Evolutionary conservation across 805 yeast genomes (phyloP), one percentile per base, ranked within the genome.

Genomic region (Metschnikowia picachoensis): DNA sequence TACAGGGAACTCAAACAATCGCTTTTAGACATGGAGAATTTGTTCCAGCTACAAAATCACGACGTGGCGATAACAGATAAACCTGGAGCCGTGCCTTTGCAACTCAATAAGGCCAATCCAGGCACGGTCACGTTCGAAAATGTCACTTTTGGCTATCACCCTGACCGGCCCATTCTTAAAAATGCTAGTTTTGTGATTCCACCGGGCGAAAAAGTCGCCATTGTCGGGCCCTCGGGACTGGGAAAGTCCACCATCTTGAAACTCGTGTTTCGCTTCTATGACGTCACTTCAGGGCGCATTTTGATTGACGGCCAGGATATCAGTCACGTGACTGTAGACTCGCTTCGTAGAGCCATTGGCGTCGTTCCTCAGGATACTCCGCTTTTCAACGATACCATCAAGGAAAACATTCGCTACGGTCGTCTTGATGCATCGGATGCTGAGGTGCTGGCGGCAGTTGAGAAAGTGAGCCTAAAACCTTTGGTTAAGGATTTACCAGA

Each of bases 341-440:
- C 91, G 11, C 69, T 94, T 42, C 74, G 99, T 53, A 69, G 64
- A 44, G 72, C 80, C 9, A 78, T 92, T 49, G 98, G 97, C 36
- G 95, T 92, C 17, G 99, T 92, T 2, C 99, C 99, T 1, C 99
- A 92, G 65, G 99, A 92, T 53, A 92, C 98, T 1, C 99, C 99
- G 6, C 70, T 92, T 39, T 92, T 92, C 72, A 92, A 92, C 64
- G 97, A 91, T 50, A 78, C 96, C 0, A 88, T 92, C 38, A 64
- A 83, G 62, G 95, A 92, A 61, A 92, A 92, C 58, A 83, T 92
- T 36, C 74, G 92, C 47, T 92, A 89, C 67, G 99, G 98, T 25
- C 73, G 86, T 28, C 70, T 91, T 41, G 67, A 73, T 16, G 87
- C 98, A 0, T 65, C 80, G 0, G 87, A 87, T 55, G 84, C 76